phyloP scores from a whole-genome alignment of 225 moss, liverwort and hornwort genomes.

The Asterella californica region DNA sequence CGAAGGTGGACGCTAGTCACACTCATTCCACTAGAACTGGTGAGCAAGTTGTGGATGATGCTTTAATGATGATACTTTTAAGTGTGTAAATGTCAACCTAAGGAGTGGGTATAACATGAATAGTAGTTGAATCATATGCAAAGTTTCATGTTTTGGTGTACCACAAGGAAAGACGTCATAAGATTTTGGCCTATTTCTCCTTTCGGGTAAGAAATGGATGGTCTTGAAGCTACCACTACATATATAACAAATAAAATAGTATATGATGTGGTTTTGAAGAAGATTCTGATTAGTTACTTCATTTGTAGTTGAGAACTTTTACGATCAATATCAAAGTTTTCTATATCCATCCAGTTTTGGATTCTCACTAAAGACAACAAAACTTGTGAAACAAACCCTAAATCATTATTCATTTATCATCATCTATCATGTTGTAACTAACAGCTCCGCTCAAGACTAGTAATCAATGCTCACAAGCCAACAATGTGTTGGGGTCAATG shows the following conservation, averaged over 20 bases:
- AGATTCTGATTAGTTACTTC: background rate
- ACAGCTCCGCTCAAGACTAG: constrained; percentile 42
- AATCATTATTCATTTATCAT: constrained; percentile 8
- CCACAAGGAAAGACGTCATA: background rate
- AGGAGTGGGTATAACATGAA: too few species aligned
- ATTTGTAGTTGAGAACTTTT: background rate
- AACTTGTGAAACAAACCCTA: background rate
- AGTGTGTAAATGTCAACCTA: background rate
- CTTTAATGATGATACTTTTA: background rate
- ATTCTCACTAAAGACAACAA: background rate
- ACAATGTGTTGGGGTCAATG: background rate
- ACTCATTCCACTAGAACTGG: constrained; percentile 17
- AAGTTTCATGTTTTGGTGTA: background rate
- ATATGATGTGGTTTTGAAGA: background rate
- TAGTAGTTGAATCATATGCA: background rate
- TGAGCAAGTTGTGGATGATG: constrained; percentile 24
- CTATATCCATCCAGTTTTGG: background rate
- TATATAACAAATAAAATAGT: background rate
- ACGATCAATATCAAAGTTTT: background rate
- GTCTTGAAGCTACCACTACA: background rate
- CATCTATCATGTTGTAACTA: constrained; percentile 32
- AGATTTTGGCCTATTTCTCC: background rate
- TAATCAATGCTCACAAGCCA: background rate
- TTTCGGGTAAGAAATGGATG: background rate
- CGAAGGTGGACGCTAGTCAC: constrained; percentile 3